Conservation (phyloP, 345 rosid species). For the Tarenaya hassleriana region DNA sequence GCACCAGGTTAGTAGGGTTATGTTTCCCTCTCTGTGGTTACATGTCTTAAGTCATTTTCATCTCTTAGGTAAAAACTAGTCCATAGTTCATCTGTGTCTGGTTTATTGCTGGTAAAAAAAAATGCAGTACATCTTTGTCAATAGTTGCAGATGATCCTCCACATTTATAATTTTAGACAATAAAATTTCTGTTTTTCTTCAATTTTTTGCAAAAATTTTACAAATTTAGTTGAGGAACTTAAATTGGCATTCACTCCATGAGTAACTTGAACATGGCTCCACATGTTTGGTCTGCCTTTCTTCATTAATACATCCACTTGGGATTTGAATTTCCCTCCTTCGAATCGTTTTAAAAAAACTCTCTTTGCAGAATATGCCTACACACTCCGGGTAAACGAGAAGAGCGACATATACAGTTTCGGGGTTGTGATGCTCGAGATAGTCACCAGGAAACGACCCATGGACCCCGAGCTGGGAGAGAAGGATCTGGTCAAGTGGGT, state of each 20-base stretch:
- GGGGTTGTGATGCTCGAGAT: slow-evolving; percentile 92
- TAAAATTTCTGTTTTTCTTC: too few relatives aligned
- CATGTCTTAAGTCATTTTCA: too few relatives aligned
- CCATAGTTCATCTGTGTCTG: slow-evolving; percentile 1
- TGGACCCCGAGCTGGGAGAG: slow-evolving; percentile 83
- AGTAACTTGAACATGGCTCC: slow-evolving; percentile 27
- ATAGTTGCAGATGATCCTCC: too few relatives aligned
- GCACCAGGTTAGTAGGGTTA: slow-evolving; percentile 79
- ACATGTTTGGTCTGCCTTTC: slow-evolving; percentile 19
- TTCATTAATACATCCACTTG: slow-evolving; percentile 12
- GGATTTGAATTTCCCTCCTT: slow-evolving; percentile 19
- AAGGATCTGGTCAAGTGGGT: slow-evolving; percentile 96
- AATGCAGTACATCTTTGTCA: too few relatives aligned
- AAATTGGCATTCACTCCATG: slow-evolving; percentile 29
- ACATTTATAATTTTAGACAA: too few relatives aligned
- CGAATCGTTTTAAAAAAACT: not conserved
- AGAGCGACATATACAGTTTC: slow-evolving; percentile 97
- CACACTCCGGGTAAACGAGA: slow-evolving; percentile 95
- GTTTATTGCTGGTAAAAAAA: slow-evolving; percentile 3
- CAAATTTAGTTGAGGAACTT: slow-evolving; percentile 27
- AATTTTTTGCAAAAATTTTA: not conserved
- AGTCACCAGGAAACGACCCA: slow-evolving; percentile 73
- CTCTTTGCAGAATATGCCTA: slow-evolving; percentile 82
- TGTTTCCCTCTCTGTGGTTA: too few relatives aligned
- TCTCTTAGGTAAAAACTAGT: too few relatives aligned